Conservation (phyloP, 495 filamentous ascomycete species). For the Talaromyces thailandensis region DNA sequence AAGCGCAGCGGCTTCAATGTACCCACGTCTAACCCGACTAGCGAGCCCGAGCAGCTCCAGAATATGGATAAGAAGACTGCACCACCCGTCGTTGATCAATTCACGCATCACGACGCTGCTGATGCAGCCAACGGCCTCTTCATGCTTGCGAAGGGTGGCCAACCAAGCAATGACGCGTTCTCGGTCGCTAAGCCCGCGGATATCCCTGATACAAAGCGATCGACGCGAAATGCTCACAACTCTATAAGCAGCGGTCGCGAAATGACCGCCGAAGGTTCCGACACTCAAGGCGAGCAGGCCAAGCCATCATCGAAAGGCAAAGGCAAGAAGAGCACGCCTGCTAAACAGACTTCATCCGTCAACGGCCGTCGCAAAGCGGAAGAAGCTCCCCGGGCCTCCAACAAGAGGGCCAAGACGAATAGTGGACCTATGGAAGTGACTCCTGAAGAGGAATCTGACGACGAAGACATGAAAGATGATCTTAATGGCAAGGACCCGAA, state of each 20-base stretch:
- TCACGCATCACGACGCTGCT: conserved; percentile 79
- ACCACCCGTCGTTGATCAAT: conserved; percentile 44
- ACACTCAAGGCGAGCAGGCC: conserved; percentile 58
- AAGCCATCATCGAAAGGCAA: conserved; percentile 57
- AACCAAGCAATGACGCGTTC: conserved; percentile 44
- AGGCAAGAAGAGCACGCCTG: conserved; percentile 55
- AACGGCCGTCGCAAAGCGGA: conserved; percentile 76
- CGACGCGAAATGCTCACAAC: conserved; percentile 23
- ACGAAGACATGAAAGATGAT: conserved; percentile 47
- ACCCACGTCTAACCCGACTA: conserved; percentile 41
- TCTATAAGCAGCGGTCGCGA: conserved; percentile 38
- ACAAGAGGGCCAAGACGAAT: conserved; percentile 65
- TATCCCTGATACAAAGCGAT: conserved; percentile 12
- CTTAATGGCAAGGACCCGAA: conserved; percentile 35
- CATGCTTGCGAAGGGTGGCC: conserved; percentile 68
- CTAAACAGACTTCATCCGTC: conserved; percentile 30
- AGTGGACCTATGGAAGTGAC: conserved; percentile 36
- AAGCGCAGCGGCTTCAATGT: conserved; percentile 44
- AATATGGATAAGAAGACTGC: conserved; percentile 42
- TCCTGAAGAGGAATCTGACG: conserved; percentile 38
- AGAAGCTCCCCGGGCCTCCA: conserved; percentile 57
- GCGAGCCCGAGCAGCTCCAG: conserved; percentile 37
- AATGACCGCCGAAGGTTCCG: conserved; percentile 59
- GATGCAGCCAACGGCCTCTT: conserved; percentile 94
- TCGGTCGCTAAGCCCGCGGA: conserved; percentile 33